phyloP scores from a whole-genome alignment of 805 yeast species.

The Pichia kluyveri region DNA sequence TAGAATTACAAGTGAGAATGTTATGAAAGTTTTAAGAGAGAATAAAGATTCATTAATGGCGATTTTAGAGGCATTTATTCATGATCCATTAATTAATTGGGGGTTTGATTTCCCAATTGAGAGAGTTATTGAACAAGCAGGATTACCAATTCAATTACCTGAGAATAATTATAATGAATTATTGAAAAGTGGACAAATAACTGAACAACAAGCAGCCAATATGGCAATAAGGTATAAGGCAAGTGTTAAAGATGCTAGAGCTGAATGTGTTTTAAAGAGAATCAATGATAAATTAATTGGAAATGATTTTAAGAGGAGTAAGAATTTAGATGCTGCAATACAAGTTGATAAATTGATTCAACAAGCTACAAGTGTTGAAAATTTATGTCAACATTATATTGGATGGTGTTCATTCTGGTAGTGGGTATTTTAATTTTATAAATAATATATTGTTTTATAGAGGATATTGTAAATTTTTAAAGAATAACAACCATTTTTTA shows the following conservation, averaged over 20 bases:
- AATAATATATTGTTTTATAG: too few relatives aligned
- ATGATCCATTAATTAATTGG: slow-evolving; percentile 98
- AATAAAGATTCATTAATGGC: slow-evolving; percentile 97
- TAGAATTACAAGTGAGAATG: slow-evolving; percentile 94
- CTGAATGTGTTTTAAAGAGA: slow-evolving; percentile 79
- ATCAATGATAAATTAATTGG: slow-evolving; percentile 92
- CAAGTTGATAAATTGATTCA: slow-evolving; percentile 92
- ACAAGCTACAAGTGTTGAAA: slow-evolving; percentile 94
- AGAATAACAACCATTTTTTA: slow-evolving; percentile 16
- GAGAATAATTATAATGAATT: slow-evolving; percentile 63
- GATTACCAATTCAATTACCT: slow-evolving; percentile 46
- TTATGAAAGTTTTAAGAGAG: slow-evolving; percentile 87
- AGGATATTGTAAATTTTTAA: background rate
- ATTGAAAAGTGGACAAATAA: slow-evolving; percentile 62
- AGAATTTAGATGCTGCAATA: slow-evolving; percentile 68
- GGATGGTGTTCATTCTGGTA: slow-evolving; percentile 99
- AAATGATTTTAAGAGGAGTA: slow-evolving; percentile 71
- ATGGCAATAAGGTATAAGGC: slow-evolving; percentile 62
- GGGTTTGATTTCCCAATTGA: slow-evolving; percentile 90
- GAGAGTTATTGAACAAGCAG: slow-evolving; percentile 66
- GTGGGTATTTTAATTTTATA: too few relatives aligned
- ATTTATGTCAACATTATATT: slow-evolving; percentile 89
- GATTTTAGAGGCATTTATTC: slow-evolving; percentile 93
- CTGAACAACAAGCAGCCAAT: slow-evolving; percentile 65
- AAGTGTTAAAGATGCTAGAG: slow-evolving; percentile 79